Conservation (phyloP, 2,329 filamentous ascomycete species). For the Alternaria alternata region DNA sequence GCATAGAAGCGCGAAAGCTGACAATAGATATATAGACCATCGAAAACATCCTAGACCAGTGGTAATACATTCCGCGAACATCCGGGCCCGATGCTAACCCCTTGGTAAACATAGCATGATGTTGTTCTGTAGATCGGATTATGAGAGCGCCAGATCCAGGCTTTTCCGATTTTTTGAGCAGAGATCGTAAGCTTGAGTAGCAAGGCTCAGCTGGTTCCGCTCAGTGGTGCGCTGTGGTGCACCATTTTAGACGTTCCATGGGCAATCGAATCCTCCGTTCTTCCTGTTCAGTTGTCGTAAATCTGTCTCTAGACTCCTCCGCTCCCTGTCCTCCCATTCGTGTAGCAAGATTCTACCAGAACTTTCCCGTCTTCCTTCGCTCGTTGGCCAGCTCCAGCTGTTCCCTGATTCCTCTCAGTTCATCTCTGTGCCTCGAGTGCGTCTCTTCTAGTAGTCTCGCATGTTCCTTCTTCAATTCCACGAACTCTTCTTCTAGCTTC, state of each 20-base stretch:
- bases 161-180: neutral
- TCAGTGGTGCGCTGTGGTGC: neutral
- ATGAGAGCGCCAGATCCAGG: neutral
- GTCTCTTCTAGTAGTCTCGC: constrained; percentile 38
- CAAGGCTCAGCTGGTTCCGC: neutral
- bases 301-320: neutral
- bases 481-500: constrained; percentile 69
- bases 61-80: neutral
- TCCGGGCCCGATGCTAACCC: neutral
- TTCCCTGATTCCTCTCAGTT: constrained; percentile 32
- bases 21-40: neutral
- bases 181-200: neutral
- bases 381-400: constrained; percentile 30
- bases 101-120: neutral
- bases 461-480: constrained; percentile 67
- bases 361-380: constrained; percentile 15
- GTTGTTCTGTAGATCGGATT: neutral
- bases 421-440: constrained; percentile 26
- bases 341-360: constrained; percentile 10
- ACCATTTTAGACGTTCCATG: neutral
- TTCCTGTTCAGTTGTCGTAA: neutral
- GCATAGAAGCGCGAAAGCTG: neutral
- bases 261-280: neutral
- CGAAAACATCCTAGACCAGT: neutral
- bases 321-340: neutral